A percentile compares a stretch with the other conserved stretches of the same genome.
Evolutionary conservation across 2,329 filamentous ascomycete species (phyloP).

Genomic region (Aspergillus sp.): DNA sequence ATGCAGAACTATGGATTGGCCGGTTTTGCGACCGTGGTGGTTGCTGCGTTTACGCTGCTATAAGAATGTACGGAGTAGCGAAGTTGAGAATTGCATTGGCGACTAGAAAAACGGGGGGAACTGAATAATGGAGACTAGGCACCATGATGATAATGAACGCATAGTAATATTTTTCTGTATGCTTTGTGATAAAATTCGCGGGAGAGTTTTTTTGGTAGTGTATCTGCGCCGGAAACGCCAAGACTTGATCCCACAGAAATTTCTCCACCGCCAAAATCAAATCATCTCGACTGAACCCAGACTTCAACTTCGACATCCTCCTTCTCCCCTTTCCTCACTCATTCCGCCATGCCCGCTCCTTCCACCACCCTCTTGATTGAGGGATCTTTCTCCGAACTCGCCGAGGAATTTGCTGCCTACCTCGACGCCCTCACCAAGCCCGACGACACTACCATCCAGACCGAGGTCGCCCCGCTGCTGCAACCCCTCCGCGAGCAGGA

Average conservation of each 20-base stretch:
- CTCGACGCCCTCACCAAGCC: slow-evolving; percentile 77
- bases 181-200: not conserved
- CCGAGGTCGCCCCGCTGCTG: slow-evolving; percentile 70
- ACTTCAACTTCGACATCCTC: slow-evolving; percentile 4
- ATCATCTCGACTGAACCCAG: slow-evolving; percentile 16
- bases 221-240: slow-evolving; percentile 25
- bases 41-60: slow-evolving; percentile 3
- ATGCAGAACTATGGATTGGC: slow-evolving; percentile 54
- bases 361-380: slow-evolving; percentile 72
- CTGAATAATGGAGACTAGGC: not conserved
- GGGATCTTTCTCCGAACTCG: slow-evolving; percentile 88
- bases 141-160: slow-evolving; percentile 5
- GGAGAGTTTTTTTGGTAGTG: not conserved
- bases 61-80: not conserved
- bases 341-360: slow-evolving; percentile 55
- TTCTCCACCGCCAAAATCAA: slow-evolving; percentile 38
- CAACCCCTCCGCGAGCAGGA: slow-evolving; percentile 54
- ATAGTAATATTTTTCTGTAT: not conserved
- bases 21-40: slow-evolving; percentile 52
- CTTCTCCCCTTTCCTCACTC: slow-evolving; percentile 11
- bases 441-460: slow-evolving; percentile 56
- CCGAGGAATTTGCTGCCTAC: slow-evolving; percentile 92
- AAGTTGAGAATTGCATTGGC: not conserved
- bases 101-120: not conserved
- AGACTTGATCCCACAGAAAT: slow-evolving; percentile 44